Evolutionary conservation across 306 rosid genomes (phyloP), one percentile per base, ranked within the genome.

Genomic region (Herpetospermum pedunculosum): DNA sequence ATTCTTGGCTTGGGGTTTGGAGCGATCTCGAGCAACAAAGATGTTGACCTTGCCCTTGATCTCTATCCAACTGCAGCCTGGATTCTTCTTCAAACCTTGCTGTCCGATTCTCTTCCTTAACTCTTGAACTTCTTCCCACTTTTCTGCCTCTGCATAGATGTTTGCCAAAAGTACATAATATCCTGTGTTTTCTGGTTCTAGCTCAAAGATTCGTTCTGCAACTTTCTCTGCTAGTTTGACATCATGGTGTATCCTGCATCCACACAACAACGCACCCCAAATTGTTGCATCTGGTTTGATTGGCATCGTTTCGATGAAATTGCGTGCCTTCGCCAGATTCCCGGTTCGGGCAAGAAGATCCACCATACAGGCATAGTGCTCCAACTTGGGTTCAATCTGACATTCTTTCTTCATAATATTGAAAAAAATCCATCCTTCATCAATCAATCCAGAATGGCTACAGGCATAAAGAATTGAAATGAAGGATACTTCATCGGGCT

Each of bases 291-390:
- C 92, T 58, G 90, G 87, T 80, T 83, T 47, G 62, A 87, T 82
- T 34, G 96, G 90, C 86, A 89, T 87, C 28, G 49, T 62, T 75
- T 89, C 38, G 7, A 89, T 83, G 77, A 89, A 89, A 29, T 28
- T 80, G 74, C 77, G 85, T 0, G 92, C 96, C 84, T 77, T 72
- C 3, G 77, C 55, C 19, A 89, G 83, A 77, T 87, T 85, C 70
- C 96, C 90, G 3, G 83, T 79, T n/a, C 95, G 89, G 37, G 89
- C 76, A 52, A 89, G 91, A 74, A 89, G 92, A 83, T 89, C 96
- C 49, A 87, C 90, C 92, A 89, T 87, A 63, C 96, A 85, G 7
- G 96, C 87, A 79, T 83, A 87, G 65, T 87, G 96, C 75, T 85
- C 87, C 76, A 85, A 77, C 55, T 76, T 79, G 52, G 96, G 92